These are phyloP conservation scores for Aspergillus sp. DNA, from an alignment of 2,329 filamentous ascomycete genomes.

Conservation along the genomic window DNA sequence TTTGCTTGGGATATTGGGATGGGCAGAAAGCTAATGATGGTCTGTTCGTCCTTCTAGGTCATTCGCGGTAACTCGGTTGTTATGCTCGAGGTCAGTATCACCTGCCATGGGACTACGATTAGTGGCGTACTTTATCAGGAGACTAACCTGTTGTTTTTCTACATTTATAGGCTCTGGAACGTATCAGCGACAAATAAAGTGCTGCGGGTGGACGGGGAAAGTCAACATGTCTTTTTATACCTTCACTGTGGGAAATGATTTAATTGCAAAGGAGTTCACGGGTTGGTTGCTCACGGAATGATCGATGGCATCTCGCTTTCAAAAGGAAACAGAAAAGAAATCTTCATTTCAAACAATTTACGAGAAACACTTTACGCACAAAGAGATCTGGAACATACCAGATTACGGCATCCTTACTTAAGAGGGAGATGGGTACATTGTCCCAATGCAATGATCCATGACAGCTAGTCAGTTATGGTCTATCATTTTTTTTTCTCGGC, in stretches of 20 bases:
- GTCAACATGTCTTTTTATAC: slow-evolving; percentile 26
- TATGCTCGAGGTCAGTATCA: slow-evolving; percentile 74
- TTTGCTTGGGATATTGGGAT: too few species aligned
- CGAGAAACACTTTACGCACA: background rate
- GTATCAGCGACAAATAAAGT: slow-evolving; percentile 46
- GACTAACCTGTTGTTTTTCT: background rate
- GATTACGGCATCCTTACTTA: background rate
- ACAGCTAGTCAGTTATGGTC: background rate
- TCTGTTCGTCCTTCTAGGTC: slow-evolving; percentile 56
- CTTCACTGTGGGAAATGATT: slow-evolving; percentile 24
- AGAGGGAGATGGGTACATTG: slow-evolving; percentile 2
- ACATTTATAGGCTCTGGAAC: slow-evolving; percentile 40
- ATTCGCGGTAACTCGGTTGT: slow-evolving; percentile 98
- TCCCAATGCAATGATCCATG: slow-evolving; percentile 1
- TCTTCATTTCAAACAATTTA: slow-evolving; percentile 14
- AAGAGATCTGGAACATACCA: background rate
- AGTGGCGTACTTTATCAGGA: background rate
- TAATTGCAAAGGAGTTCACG: slow-evolving; percentile 42
- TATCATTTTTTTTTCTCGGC: background rate
- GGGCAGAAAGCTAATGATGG: slow-evolving; percentile 12
- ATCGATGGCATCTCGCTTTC: slow-evolving; percentile 31
- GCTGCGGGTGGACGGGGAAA: slow-evolving; percentile 7
- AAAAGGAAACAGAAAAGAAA: background rate
- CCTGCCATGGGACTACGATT: background rate
- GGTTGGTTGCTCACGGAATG: slow-evolving; percentile 38